Percentiles rank a stretch among this genome's conserved stretches.
phyloP scores from a whole-genome alignment of 345 rosid genomes.

The Limnanthes douglasii region DNA sequence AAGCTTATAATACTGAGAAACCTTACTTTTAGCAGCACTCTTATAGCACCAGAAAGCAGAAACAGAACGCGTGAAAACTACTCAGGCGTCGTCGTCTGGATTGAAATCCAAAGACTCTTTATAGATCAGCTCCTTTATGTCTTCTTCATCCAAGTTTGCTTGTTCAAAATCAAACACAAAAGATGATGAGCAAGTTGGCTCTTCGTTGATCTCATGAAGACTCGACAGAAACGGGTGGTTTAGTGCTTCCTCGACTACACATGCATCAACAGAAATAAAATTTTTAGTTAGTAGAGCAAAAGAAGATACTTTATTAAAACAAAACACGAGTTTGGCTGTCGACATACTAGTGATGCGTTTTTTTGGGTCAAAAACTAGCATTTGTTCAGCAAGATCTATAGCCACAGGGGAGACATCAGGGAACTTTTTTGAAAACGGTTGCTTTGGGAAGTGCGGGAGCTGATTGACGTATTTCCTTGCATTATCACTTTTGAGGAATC shows the following conservation, averaged over 20 bases:
- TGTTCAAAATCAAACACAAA: conserved; percentile 72
- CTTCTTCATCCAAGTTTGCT: conserved; percentile 47
- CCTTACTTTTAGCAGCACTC: too few species aligned
- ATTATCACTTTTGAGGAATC: conserved; percentile 73
- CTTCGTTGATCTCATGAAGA: conserved; percentile 90
- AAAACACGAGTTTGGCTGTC: too few species aligned
- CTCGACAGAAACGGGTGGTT: conserved; percentile 63
- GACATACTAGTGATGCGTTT: conserved; percentile 66
- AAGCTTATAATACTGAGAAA: too few species aligned
- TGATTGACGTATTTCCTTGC: conserved; percentile 69
- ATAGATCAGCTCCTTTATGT: conserved; percentile 68
- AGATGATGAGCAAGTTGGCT: conserved; percentile 54
- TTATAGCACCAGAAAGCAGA: too few species aligned
- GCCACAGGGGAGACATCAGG: conserved; percentile 50
- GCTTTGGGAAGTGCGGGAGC: conserved; percentile 57
- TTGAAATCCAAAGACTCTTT: conserved; percentile 50
- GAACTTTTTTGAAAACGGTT: conserved; percentile 46
- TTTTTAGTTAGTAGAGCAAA: background rate
- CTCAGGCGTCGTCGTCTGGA: too few species aligned
- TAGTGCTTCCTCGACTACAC: conserved; percentile 63
- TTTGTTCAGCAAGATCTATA: conserved; percentile 70
- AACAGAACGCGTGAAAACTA: too few species aligned
- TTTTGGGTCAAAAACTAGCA: conserved; percentile 75
- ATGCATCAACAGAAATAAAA: conserved; percentile 1
- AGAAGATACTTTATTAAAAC: background rate